These are phyloP conservation scores for Aspergillus flavus DNA, from an alignment of 2,329 filamentous ascomycete genomes.

Conservation along the genomic window DNA sequence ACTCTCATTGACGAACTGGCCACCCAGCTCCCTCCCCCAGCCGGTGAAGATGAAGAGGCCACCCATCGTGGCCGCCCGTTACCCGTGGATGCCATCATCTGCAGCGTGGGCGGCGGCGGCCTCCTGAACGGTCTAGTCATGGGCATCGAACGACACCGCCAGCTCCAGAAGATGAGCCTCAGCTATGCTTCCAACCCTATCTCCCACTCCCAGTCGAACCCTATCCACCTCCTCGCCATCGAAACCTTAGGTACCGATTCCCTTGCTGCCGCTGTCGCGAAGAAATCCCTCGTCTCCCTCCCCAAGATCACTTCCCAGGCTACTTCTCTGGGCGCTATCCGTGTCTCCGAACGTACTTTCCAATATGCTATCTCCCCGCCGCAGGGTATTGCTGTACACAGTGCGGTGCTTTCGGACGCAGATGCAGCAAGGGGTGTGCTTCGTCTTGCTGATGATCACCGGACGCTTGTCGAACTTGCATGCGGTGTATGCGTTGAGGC, in stretches of 20 bases:
- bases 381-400: conserved; percentile 55
- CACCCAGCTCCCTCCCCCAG: conserved; percentile 40
- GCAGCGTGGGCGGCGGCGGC: conserved; percentile 79
- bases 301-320: conserved; percentile 75
- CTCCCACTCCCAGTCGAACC: conserved; percentile 19
- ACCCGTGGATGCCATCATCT: conserved; percentile 70
- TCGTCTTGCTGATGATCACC: conserved; percentile 77
- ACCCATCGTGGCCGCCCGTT: conserved; percentile 33
- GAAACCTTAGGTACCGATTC: conserved; percentile 77
- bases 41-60: conserved; percentile 33
- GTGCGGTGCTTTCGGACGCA: conserved; percentile 69
- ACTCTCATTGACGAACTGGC: conserved; percentile 49
- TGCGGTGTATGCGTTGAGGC: conserved; percentile 77
- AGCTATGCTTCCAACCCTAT: conserved; percentile 16
- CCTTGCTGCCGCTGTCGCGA: conserved; percentile 62
- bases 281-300: conserved; percentile 62
- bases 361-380: conserved; percentile 59
- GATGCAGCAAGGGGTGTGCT: conserved; percentile 79
- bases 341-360: conserved; percentile 70
- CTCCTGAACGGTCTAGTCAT: conserved; percentile 75
- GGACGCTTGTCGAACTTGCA: conserved; percentile 78
- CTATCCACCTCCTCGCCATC: conserved; percentile 65
- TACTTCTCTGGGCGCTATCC: conserved; percentile 70
- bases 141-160: conserved; percentile 59
- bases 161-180: conserved; percentile 36